phyloP scores from a whole-genome alignment of 139 green algal species.

The Chlorella sp. region DNA sequence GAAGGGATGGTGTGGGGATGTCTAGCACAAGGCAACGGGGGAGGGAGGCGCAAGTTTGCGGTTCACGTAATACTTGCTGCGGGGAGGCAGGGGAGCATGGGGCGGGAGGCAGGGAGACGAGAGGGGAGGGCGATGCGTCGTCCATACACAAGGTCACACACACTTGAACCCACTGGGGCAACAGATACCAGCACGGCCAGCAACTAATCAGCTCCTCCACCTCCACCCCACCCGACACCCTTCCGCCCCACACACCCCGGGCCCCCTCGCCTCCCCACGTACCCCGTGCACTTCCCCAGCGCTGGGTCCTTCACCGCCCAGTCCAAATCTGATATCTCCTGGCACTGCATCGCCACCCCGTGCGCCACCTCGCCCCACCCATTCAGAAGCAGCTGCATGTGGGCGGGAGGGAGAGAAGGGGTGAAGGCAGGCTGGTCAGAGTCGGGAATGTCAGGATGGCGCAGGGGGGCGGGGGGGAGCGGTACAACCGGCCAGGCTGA shows the following conservation, averaged over 20 bases:
- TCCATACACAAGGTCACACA: neutral
- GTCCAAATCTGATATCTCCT: neutral
- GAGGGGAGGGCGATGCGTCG: neutral
- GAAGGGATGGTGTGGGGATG: neutral
- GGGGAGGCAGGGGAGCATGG: too few relatives aligned
- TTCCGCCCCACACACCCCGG: neutral
- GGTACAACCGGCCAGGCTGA: too few relatives aligned
- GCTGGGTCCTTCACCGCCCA: slow-evolving; percentile 2
- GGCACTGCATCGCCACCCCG: neutral
- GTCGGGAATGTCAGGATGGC: neutral
- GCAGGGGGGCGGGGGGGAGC: too few relatives aligned
- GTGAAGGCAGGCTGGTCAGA: neutral
- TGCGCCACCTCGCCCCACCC: slow-evolving; percentile 28
- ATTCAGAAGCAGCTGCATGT: neutral
- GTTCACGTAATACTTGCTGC: slow-evolving; percentile 34
- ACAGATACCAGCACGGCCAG: too few relatives aligned
- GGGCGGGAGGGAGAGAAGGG: neutral
- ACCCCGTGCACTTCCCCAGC: slow-evolving; percentile 16
- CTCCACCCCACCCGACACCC: too few relatives aligned
- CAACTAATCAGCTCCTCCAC: neutral
- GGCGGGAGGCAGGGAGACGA: neutral
- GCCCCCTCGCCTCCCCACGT: neutral
- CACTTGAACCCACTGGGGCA: too few relatives aligned
- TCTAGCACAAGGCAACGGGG: too few relatives aligned
- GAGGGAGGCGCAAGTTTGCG: slow-evolving; percentile 7